phyloP scores from a whole-genome alignment of 192 early-diverging fungal species.

The Helicostylum pulchrum region DNA sequence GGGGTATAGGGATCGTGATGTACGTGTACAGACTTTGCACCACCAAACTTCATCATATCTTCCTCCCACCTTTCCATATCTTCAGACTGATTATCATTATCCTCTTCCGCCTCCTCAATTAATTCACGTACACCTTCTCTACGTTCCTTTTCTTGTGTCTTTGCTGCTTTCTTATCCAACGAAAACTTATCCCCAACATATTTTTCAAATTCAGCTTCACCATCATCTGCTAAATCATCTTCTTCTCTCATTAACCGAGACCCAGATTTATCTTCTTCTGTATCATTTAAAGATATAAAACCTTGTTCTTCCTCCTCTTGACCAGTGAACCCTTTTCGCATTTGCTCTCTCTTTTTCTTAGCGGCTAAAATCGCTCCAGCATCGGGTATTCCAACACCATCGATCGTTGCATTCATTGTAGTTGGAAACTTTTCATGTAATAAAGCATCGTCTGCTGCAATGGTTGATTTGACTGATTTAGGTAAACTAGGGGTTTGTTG shows the following conservation, averaged over 20 bases:
- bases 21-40: slow-evolving; percentile 18
- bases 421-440: slow-evolving; percentile 46
- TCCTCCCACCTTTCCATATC: slow-evolving; percentile 56
- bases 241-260: slow-evolving; percentile 55
- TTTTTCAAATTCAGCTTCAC: slow-evolving; percentile 55
- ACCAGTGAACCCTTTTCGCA: slow-evolving; percentile 37
- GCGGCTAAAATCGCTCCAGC: slow-evolving; percentile 49
- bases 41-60: slow-evolving; percentile 53
- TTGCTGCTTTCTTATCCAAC: slow-evolving; percentile 43
- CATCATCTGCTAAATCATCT: slow-evolving; percentile 56
- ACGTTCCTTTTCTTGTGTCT: slow-evolving; percentile 36
- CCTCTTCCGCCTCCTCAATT: slow-evolving; percentile 50
- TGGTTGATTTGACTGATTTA: slow-evolving; percentile 2
- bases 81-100: slow-evolving; percentile 44
- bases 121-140: slow-evolving; percentile 45
- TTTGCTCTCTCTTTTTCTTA: slow-evolving; percentile 51
- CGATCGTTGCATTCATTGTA: slow-evolving; percentile 30
- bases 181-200: slow-evolving; percentile 46
- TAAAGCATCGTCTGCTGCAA: slow-evolving; percentile 22
- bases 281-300: slow-evolving; percentile 31
- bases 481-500: slow-evolving; percentile 24
- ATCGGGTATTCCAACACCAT: slow-evolving; percentile 40
- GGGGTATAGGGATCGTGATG: slow-evolving; percentile 28
- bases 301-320: slow-evolving; percentile 30
- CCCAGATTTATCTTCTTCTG: slow-evolving; percentile 8